Evolutionary conservation across 805 yeast species (phyloP).

Genomic region (Candida chauliodis): DNA sequence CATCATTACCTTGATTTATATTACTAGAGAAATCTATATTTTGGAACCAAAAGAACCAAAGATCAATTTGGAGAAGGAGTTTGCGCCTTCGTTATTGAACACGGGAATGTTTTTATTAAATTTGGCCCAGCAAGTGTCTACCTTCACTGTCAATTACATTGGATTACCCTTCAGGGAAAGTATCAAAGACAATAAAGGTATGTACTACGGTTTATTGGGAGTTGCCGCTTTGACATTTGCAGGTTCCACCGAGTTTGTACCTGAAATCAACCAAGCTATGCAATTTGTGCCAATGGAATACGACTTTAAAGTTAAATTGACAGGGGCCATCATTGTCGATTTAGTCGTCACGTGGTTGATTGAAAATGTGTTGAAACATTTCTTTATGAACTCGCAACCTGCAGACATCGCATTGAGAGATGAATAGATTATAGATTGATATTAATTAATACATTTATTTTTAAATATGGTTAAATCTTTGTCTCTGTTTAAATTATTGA

Average conservation of each 20-base stretch:
- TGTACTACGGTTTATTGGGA: constrained; percentile 92
- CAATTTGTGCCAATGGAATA: constrained; percentile 83
- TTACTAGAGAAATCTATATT: constrained; percentile 77
- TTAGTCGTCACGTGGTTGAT: constrained; percentile 71
- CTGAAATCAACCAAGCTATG: constrained; percentile 90
- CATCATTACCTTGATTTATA: constrained; percentile 73
- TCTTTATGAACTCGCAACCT: constrained; percentile 87
- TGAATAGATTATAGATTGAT: constrained; percentile 9
- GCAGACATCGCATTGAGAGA: constrained; percentile 76
- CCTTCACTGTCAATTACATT: constrained; percentile 96
- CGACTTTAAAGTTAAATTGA: constrained; percentile 72
- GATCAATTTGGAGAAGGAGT: constrained; percentile 84
- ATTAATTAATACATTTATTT: no score
- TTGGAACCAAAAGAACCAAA: constrained; percentile 92
- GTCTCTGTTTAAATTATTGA: constrained; percentile 23
- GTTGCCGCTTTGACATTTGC: constrained; percentile 85
- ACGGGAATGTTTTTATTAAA: constrained; percentile 95
- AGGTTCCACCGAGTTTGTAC: constrained; percentile 91
- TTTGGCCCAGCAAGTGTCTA: constrained; percentile 93
- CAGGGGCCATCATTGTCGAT: constrained; percentile 70
- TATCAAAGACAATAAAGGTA: constrained; percentile 86
- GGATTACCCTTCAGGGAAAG: constrained; percentile 96
- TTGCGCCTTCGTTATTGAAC: constrained; percentile 85
- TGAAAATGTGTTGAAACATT: constrained; percentile 75
- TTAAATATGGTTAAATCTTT: constrained; percentile 19